These are phyloP conservation scores for Chlorella sp. DNA, from an alignment of 139 green algal genomes.

Conservation along the genomic window DNA sequence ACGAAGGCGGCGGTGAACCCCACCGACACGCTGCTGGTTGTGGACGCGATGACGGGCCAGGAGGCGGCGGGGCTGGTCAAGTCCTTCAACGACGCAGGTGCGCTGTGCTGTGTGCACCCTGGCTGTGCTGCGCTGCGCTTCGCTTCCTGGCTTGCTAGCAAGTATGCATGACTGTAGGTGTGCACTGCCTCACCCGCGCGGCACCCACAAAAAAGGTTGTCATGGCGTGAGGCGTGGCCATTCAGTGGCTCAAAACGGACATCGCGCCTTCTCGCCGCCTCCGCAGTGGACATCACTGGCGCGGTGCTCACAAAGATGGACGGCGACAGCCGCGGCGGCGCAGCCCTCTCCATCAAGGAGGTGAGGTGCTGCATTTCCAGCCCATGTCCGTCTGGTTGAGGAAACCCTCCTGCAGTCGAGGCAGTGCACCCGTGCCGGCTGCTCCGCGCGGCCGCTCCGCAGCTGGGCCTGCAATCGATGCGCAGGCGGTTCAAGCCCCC, in stretches of 20 bases:
- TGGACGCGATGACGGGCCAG: constrained; percentile 99
- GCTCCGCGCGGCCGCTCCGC: too few relatives aligned
- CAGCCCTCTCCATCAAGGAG: constrained; percentile 92
- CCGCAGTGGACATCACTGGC: constrained; percentile 52
- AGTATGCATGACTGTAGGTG: background rate
- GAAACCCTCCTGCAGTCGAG: too few relatives aligned
- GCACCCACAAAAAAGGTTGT: too few relatives aligned
- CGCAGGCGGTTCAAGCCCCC: too few relatives aligned
- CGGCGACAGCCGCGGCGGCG: constrained; percentile 94
- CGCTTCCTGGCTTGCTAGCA: background rate
- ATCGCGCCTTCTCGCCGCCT: background rate
- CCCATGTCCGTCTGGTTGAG: background rate
- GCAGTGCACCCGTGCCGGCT: too few relatives aligned
- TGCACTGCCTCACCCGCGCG: background rate
- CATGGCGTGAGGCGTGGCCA: too few relatives aligned
- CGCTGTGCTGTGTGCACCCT: background rate
- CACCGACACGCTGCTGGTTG: constrained; percentile 95
- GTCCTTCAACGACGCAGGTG: constrained; percentile 88
- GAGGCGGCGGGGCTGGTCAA: constrained; percentile 87
- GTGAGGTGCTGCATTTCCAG: constrained; percentile 43
- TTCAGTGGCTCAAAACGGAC: too few relatives aligned
- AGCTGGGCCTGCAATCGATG: too few relatives aligned
- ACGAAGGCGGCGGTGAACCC: constrained; percentile 83
- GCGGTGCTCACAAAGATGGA: constrained; percentile 99
- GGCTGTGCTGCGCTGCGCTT: background rate